Evolutionary conservation across 2,329 filamentous ascomycete species (phyloP).

Genomic region (Alternaria panax): DNA sequence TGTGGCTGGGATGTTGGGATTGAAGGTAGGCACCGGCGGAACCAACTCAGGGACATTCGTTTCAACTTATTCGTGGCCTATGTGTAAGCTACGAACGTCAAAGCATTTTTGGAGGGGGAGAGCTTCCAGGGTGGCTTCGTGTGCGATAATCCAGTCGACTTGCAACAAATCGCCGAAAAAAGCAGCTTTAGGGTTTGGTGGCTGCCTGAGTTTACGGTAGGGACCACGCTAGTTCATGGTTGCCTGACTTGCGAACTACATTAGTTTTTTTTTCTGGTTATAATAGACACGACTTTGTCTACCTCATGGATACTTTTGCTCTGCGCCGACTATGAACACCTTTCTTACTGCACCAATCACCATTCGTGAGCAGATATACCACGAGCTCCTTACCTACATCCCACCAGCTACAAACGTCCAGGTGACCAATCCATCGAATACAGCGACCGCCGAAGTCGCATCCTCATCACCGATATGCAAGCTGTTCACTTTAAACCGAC

Average conservation of each 20-base stretch:
- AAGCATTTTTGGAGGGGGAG: conserved; percentile 56
- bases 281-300: neutral
- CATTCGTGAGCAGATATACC: conserved; percentile 11
- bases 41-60: neutral
- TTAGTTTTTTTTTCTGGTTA: neutral
- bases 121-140: conserved; percentile 50
- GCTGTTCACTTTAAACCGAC: conserved; percentile 6
- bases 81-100: conserved; percentile 32
- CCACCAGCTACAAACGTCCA: neutral
- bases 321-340: neutral
- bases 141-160: conserved; percentile 55
- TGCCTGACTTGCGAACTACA: neutral
- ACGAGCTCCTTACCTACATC: conserved; percentile 6
- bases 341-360: conserved; percentile 5
- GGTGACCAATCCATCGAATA: neutral
- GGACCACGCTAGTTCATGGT: conserved; percentile 38
- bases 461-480: conserved; percentile 10
- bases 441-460: neutral
- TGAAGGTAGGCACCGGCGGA: neutral
- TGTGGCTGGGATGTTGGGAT: no score
- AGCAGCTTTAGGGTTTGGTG: neutral
- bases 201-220: conserved; percentile 4
- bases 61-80: neutral
- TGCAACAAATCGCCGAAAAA: neutral
- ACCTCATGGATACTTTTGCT: neutral